Conservation (phyloP, 2,329 filamentous ascomycete genomes). For the Neurospora crassa region DNA sequence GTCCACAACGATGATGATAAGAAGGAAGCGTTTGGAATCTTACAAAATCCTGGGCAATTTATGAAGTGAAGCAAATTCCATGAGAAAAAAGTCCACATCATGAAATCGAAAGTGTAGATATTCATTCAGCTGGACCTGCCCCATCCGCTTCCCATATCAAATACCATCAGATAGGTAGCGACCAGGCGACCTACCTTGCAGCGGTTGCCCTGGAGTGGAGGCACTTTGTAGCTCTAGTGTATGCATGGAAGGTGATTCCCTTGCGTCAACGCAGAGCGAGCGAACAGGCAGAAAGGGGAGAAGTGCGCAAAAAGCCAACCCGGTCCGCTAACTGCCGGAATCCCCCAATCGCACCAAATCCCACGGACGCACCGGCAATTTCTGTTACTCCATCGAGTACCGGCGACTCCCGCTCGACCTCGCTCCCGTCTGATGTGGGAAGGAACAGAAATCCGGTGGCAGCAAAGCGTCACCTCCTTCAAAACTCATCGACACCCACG, state of each 20-base stretch:
- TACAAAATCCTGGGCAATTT: not conserved
- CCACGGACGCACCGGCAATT: constrained; percentile 1
- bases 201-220: not conserved
- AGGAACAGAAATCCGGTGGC: constrained; percentile 7
- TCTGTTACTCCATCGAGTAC: not conserved
- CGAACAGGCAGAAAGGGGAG: not conserved
- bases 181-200: not conserved
- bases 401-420: not conserved
- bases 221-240: not conserved
- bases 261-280: not conserved
- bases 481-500: constrained; percentile 25
- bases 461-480: constrained; percentile 17
- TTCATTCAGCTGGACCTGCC: not conserved
- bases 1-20: not conserved
- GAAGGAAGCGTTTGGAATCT: not conserved
- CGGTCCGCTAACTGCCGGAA: not conserved
- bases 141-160: not conserved
- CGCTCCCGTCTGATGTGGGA: not conserved
- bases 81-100: not conserved
- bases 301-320: not conserved
- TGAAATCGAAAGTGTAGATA: not conserved
- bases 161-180: not conserved
- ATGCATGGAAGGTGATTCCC: not conserved
- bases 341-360: not conserved
- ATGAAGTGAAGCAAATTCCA: not conserved